Evolutionary conservation across 306 rosid genomes (phyloP), one percentile per base, ranked within the genome.

Genomic region (Fragaria iinumae): DNA sequence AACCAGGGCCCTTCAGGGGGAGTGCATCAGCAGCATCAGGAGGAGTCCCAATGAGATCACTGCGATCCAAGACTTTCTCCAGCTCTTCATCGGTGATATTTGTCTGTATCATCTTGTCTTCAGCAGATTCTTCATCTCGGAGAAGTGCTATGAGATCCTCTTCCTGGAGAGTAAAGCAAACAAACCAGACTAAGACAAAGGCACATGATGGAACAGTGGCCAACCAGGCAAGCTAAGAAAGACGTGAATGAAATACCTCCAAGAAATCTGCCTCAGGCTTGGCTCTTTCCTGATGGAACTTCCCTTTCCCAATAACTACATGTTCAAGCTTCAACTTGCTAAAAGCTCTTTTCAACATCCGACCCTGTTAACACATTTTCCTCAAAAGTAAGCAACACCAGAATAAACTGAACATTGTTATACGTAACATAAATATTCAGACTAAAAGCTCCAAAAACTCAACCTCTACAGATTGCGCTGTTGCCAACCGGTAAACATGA

Each of bases 241-340:
- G 43, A 73, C 55, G 62, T 38, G 32, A 27, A 57, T 21, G 75
- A n/a, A 81, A 90, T 79, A 95, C 99, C 99, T 89, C 91, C 34
- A 69, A 5, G 23, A 79, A 68, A 53, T 81, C 80, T 38, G 38
- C 3, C 3, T 76, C 36, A 67, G 91, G 43, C 75, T 82, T 87
- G 11, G 81, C 11, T 69, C 88, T 86, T 48, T 96, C 99, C 63
- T 87, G 91, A 84, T 96, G 91, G 83, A 96, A 96, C 73, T 91
- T 96, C 69, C 99, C 99, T 74, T 93, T 91, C 69, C 83, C 99
- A 65, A 96, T 96, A 79, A 96, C 98, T 65, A 96, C 90, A 62
- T 96, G 97, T 84, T 96, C 98, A 76, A 96, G 99, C 85, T 87
- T 96, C 88, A 96, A 85, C 90, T 96, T 96, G 76, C 99, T 96